Base-by-base conservation (phyloP, 768 basidiomycete species). In the Royoungia palumana region DNA sequence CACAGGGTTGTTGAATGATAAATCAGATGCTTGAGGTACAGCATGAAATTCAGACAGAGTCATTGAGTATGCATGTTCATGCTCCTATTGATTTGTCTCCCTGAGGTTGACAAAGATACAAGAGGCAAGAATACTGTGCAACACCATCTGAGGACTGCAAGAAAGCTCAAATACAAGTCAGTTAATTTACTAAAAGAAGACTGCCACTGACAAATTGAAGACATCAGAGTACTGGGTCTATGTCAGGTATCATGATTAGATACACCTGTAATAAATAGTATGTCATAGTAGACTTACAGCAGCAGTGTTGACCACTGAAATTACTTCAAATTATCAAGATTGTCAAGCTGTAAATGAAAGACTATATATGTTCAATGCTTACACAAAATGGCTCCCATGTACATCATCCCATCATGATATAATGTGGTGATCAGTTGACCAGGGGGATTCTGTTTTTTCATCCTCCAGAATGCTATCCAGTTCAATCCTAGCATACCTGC, bases 71-170 rank as follows among this genome's bases (percentile, higher is more conserved):
- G 39, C 14, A 4, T 5, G 19, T 11, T 5, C 3, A 39, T 58
- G 27, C 40, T 50, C 53, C 42, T 14, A 41, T 39, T 19, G 57
- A 16, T 17, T 27, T 12, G 59, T 58, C 41, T 61, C 53, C 39
- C 48, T 54, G 27, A 61, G 59, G 38, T 61, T 58, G 22, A 61
- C 61, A 37, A 61, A 59, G 28, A 61, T 52, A 4, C 59, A 59
- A n/a, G 59, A 61, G 10, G 59, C 53, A 46, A 61, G 60, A 28
- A 61, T 51, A 16, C 60, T 61, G 28, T 61, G 60, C 44, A 50
- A 48, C 17, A 49, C 60, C 41, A 61, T 34, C 22, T 61, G 60
- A 27, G 53, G 56, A 35, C 60, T 61, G 11, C 7, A 9, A 34
- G 34, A 35, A 28, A 38, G n/a, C n/a, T n/a, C n/a, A n/a, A n/a